These are phyloP conservation scores for Porphyrellus cyaneotinctus DNA, from an alignment of 768 basidiomycete genomes.

Conservation along the genomic window DNA sequence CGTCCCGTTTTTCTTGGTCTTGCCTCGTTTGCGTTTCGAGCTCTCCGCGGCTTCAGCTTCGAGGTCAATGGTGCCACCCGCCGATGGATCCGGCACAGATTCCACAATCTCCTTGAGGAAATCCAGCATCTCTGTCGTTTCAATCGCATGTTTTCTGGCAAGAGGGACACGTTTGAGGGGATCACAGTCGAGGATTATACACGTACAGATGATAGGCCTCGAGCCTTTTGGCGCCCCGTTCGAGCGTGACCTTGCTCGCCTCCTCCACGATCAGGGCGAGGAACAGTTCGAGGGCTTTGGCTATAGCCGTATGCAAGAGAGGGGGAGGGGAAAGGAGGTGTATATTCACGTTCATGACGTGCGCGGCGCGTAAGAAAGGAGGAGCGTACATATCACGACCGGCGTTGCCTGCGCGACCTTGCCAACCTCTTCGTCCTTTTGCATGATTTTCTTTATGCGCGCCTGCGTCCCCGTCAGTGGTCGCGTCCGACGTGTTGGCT, in stretches of 20 bases:
- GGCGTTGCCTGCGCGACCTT: slow-evolving; percentile 97
- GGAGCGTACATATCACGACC: slow-evolving; percentile 84
- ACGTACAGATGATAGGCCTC: slow-evolving; percentile 92
- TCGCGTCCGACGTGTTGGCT: not conserved
- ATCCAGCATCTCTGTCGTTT: slow-evolving; percentile 84
- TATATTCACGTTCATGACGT: slow-evolving; percentile 14
- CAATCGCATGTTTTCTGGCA: slow-evolving; percentile 90
- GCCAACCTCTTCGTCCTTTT: slow-evolving; percentile 98
- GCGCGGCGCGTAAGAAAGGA: slow-evolving; percentile 10
- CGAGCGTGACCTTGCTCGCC: slow-evolving; percentile 70
- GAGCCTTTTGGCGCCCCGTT: slow-evolving; percentile 81
- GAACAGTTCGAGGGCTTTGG: slow-evolving; percentile 93
- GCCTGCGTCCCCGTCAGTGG: slow-evolving; percentile 51
- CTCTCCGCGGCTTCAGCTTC: slow-evolving; percentile 55
- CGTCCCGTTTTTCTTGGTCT: slow-evolving; percentile 47
- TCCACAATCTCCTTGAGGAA: slow-evolving; percentile 92
- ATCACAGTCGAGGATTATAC: not conserved
- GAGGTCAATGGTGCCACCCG: slow-evolving; percentile 73
- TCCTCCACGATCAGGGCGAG: slow-evolving; percentile 80
- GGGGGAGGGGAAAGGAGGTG: not conserved
- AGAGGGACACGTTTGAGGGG: not conserved
- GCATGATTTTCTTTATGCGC: slow-evolving; percentile 99
- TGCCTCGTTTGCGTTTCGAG: slow-evolving; percentile 55
- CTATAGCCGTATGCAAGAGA: slow-evolving; percentile 38
- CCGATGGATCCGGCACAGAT: slow-evolving; percentile 80